phyloP scores from a whole-genome alignment of 2,329 filamentous ascomycete species.

The Fusarium brevicatenulatum region DNA sequence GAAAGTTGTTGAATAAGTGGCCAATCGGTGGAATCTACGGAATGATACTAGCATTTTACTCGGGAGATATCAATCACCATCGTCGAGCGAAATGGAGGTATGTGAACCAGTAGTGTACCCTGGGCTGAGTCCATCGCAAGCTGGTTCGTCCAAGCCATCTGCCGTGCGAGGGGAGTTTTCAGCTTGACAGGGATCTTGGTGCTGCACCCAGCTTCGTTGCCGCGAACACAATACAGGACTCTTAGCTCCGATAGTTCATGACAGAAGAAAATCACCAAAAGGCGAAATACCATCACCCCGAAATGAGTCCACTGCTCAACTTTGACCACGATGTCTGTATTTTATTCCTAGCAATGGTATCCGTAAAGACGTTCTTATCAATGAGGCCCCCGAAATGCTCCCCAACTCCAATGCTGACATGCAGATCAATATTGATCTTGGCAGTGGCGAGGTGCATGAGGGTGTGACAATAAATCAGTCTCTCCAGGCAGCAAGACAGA shows the following conservation, averaged over 20 bases:
- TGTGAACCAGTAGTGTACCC: background rate
- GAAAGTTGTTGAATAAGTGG: slow-evolving; percentile 21
- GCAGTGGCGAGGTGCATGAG: background rate
- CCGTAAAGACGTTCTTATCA: too few relatives aligned
- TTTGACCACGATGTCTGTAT: too few relatives aligned
- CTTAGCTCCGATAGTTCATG: too few relatives aligned
- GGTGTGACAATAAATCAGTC: background rate
- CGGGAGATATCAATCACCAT: slow-evolving; percentile 32
- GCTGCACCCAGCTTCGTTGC: background rate
- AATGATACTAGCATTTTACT: slow-evolving; percentile 32
- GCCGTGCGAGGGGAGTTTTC: background rate
- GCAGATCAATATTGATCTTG: background rate
- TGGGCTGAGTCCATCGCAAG: background rate
- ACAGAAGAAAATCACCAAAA: too few relatives aligned
- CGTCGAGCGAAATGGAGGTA: slow-evolving; percentile 24
- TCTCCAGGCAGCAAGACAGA: background rate
- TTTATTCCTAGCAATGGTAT: background rate
- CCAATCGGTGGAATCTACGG: slow-evolving; percentile 36
- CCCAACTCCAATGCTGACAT: background rate
- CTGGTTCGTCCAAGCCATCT: too few relatives aligned
- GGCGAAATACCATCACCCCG: too few relatives aligned
- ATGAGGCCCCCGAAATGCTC: background rate
- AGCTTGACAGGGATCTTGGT: background rate
- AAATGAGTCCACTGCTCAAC: too few relatives aligned
- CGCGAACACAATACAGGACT: too few relatives aligned